These are phyloP conservation scores for Neofusicoccum cordaticola DNA, from an alignment of 2,329 filamentous ascomycete species.

Conservation along the genomic window DNA sequence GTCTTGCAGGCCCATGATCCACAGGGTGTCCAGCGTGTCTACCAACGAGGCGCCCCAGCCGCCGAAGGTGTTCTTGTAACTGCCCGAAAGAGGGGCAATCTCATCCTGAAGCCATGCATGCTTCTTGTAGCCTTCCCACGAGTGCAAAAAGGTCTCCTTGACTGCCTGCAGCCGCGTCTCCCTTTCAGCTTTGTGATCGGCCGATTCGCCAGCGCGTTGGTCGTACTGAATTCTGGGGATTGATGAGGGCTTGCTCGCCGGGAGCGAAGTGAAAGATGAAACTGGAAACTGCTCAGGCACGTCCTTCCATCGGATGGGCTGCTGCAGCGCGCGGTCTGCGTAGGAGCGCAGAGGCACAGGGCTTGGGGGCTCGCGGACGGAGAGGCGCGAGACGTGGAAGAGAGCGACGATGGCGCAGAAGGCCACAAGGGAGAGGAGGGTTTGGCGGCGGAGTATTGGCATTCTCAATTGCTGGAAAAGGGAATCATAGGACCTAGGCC, in stretches of 20 bases:
- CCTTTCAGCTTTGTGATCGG: constrained; percentile 28
- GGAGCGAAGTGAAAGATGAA: constrained; percentile 30
- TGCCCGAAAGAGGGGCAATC: constrained; percentile 49
- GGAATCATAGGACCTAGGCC: neutral
- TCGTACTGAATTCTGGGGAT: constrained; percentile 39
- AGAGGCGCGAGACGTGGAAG: constrained; percentile 27
- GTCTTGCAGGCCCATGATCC: constrained; percentile 58
- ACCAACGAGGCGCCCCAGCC: constrained; percentile 60
- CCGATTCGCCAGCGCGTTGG: constrained; percentile 33
- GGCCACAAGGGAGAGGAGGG: constrained; percentile 27
- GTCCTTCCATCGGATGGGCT: constrained; percentile 33
- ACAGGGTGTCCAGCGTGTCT: constrained; percentile 60
- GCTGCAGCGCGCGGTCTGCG: constrained; percentile 22
- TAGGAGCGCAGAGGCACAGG: constrained; percentile 26
- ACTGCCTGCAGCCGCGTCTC: constrained; percentile 33
- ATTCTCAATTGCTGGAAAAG: constrained; percentile 23
- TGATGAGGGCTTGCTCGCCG: constrained; percentile 26
- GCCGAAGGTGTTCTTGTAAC: constrained; percentile 49
- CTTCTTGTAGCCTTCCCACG: constrained; percentile 51
- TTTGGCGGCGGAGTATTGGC: constrained; percentile 30
- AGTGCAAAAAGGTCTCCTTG: constrained; percentile 36
- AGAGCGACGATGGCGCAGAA: constrained; percentile 31
- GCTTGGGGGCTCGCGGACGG: constrained; percentile 23
- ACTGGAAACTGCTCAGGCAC: constrained; percentile 32
- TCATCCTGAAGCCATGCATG: constrained; percentile 56